A percentile compares a stretch with the other conserved stretches of the same genome.
Evolutionary conservation across 2,329 filamentous ascomycete genomes (phyloP).

Genomic region (Juglanconis juglandina): DNA sequence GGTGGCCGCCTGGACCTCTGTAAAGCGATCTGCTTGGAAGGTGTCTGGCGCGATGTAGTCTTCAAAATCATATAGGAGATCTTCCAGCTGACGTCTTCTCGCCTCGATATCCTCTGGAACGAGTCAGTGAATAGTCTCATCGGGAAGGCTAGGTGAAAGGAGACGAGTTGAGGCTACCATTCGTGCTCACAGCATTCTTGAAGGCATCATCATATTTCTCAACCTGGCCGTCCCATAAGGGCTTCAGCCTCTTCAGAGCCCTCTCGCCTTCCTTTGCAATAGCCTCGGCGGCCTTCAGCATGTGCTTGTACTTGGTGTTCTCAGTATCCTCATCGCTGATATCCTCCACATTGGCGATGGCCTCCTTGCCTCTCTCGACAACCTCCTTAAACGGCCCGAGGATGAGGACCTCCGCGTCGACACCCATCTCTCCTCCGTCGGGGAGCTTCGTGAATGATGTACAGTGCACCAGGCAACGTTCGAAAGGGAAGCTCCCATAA

Average conservation of each 20-base stretch:
- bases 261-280: slow-evolving; percentile 31
- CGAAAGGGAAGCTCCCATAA: neutral
- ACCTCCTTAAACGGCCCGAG: slow-evolving; percentile 19
- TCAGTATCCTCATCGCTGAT: slow-evolving; percentile 22
- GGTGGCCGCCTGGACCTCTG: slow-evolving; percentile 36
- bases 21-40: slow-evolving; percentile 34
- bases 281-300: slow-evolving; percentile 31
- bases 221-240: slow-evolving; percentile 35
- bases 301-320: slow-evolving; percentile 21
- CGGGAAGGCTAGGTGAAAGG: neutral
- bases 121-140: neutral
- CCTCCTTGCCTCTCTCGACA: slow-evolving; percentile 36
- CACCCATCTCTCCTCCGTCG: neutral
- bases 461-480: neutral
- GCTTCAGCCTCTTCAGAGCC: slow-evolving; percentile 34
- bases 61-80: slow-evolving; percentile 42
- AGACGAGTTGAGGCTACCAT: slow-evolving; percentile 21
- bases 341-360: slow-evolving; percentile 31
- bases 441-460: neutral
- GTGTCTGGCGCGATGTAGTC: slow-evolving; percentile 37
- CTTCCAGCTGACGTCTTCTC: slow-evolving; percentile 18
- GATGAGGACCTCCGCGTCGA: slow-evolving; percentile 25
- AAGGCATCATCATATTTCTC: slow-evolving; percentile 36
- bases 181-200: slow-evolving; percentile 32
- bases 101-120: slow-evolving; percentile 7